Conservation (phyloP, 2,329 filamentous ascomycete species). For the Stenocarpella maydis region DNA sequence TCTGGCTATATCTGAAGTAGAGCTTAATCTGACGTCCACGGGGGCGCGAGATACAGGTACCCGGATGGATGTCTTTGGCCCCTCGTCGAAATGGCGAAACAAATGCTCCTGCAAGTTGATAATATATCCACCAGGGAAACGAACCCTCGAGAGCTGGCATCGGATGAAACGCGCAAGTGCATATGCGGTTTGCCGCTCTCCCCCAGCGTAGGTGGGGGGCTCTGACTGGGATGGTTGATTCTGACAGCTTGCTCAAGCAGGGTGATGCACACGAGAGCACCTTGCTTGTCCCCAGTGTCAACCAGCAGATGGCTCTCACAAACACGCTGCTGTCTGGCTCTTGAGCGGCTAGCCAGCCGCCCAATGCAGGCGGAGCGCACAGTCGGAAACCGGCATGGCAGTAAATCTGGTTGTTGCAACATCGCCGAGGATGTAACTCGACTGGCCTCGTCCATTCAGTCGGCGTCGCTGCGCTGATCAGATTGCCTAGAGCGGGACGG, state of each 20-base stretch:
- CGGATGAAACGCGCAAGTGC: constrained; percentile 25
- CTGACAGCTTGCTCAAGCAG: not conserved
- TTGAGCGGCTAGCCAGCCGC: not conserved
- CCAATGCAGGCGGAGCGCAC: constrained; percentile 5
- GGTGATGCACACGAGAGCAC: not conserved
- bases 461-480: constrained; percentile 9
- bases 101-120: not conserved
- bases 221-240: not conserved
- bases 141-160: constrained; percentile 21
- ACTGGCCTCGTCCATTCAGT: constrained; percentile 1
- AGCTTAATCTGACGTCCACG: constrained; percentile 30
- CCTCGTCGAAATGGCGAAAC: constrained; percentile 6
- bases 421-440: not conserved
- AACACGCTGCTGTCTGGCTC: not conserved
- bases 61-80: not conserved
- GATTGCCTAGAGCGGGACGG: not conserved
- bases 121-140: not conserved
- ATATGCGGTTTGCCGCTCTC: not conserved
- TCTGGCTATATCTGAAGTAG: not conserved
- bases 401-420: not conserved
- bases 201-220: not conserved
- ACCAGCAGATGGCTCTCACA: not conserved
- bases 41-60: constrained; percentile 11
- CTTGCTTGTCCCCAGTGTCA: not conserved
- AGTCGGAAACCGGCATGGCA: constrained; percentile 15